A percentile compares a stretch with the other conserved stretches of the same genome.
phyloP scores from a whole-genome alignment of 2,329 filamentous ascomycete genomes.

The Thielaviopsis cerberus region DNA sequence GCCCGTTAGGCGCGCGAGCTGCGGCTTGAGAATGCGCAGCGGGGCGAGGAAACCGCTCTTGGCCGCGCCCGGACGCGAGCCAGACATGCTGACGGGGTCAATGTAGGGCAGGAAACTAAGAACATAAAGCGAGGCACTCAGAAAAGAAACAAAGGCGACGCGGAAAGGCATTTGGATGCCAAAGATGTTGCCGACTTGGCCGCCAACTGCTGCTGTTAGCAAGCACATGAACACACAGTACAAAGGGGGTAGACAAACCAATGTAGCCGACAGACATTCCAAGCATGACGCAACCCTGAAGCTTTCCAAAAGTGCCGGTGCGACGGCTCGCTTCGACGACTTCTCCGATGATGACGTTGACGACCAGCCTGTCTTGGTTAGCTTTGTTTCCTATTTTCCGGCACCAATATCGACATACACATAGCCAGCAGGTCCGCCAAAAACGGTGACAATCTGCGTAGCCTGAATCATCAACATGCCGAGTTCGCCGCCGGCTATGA shows the following conservation, averaged over 20 bases:
- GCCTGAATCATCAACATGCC: slow-evolving; percentile 52
- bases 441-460: slow-evolving; percentile 47
- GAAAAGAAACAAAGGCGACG: slow-evolving; percentile 39
- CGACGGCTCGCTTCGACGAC: slow-evolving; percentile 39
- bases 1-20: slow-evolving; percentile 30
- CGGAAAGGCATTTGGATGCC: slow-evolving; percentile 48
- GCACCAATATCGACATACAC: slow-evolving; percentile 23
- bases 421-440: slow-evolving; percentile 52
- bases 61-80: slow-evolving; percentile 19
- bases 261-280: slow-evolving; percentile 47
- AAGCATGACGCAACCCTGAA: slow-evolving; percentile 50
- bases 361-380: slow-evolving; percentile 28
- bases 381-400: not conserved
- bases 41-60: slow-evolving; percentile 42
- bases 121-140: slow-evolving; percentile 25
- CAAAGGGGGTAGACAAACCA: slow-evolving; percentile 18
- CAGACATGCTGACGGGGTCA: slow-evolving; percentile 23
- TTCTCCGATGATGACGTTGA: slow-evolving; percentile 52
- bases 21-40: slow-evolving; percentile 40
- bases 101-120: slow-evolving; percentile 30
- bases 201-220: slow-evolving; percentile 28
- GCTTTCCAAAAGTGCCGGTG: slow-evolving; percentile 44
- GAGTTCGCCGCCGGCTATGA: slow-evolving; percentile 36
- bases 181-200: slow-evolving; percentile 43
- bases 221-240: not conserved